Conservation (phyloP, 306 rosid genomes). For the Acacia acuminata region DNA sequence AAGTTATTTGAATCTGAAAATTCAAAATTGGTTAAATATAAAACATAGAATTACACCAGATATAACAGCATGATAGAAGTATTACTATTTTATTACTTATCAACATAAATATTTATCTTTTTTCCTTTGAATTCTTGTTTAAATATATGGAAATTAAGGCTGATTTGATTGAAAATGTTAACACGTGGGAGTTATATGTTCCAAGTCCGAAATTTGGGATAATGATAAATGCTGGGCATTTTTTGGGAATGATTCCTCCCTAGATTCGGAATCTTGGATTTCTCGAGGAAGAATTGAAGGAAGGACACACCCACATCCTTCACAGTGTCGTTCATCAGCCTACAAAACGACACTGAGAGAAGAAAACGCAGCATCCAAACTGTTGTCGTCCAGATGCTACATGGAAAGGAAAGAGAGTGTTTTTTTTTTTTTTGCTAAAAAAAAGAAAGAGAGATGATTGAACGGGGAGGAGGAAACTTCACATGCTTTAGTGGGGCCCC, state of each 20-base stretch:
- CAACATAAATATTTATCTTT: too few species aligned
- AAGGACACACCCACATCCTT: background rate
- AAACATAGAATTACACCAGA: too few species aligned
- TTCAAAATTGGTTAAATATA: too few species aligned
- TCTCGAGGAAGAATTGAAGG: background rate
- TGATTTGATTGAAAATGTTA: too few species aligned
- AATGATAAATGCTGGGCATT: background rate
- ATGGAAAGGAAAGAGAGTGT: too few species aligned
- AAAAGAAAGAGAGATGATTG: too few species aligned
- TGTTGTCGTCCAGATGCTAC: background rate
- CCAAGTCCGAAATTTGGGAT: too few species aligned
- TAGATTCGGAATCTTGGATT: slow-evolving; percentile 1
- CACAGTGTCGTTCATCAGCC: background rate
- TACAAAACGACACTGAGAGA: background rate
- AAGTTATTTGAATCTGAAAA: too few species aligned
- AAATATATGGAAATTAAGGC: background rate
- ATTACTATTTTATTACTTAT: too few species aligned
- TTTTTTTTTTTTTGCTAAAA: too few species aligned
- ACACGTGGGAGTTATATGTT: too few species aligned
- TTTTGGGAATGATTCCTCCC: background rate
- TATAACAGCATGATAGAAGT: too few species aligned
- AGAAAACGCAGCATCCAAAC: background rate
- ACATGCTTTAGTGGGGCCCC: background rate
- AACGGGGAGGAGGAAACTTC: background rate
- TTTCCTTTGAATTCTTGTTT: background rate